A percentile compares a stretch with the other conserved stretches of the same genome.
phyloP scores from a whole-genome alignment of 1,284 basidiomycete genomes.

The Naganishia sp. region DNA sequence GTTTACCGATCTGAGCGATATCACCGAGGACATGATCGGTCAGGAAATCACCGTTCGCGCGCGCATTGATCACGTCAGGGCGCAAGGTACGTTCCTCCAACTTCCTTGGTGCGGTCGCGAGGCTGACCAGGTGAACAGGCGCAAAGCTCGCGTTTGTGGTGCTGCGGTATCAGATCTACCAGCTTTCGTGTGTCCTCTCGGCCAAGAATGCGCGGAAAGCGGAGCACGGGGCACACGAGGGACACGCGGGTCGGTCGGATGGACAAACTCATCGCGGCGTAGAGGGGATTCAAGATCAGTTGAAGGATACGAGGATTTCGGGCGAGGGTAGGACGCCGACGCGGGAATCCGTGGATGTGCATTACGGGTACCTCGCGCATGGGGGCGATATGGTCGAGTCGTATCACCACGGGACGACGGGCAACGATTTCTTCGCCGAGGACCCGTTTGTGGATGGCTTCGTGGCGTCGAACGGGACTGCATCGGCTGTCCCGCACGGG shows the following conservation, averaged over 20 bases:
- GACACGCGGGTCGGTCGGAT: background rate
- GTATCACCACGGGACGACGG: constrained; percentile 7
- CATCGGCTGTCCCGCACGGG: background rate
- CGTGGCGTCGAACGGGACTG: background rate
- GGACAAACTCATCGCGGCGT: background rate
- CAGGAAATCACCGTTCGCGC: constrained; percentile 40
- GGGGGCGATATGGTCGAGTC: background rate
- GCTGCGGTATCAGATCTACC: constrained; percentile 55
- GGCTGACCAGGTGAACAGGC: constrained; percentile 36
- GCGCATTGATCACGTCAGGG: constrained; percentile 39
- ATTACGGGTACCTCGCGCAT: background rate
- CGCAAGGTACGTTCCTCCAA: constrained; percentile 17
- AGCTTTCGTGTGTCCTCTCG: constrained; percentile 57
- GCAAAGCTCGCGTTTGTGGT: constrained; percentile 58
- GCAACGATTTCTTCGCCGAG: constrained; percentile 14
- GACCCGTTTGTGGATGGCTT: background rate
- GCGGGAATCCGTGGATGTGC: background rate
- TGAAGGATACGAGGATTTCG: background rate
- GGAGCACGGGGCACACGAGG: background rate
- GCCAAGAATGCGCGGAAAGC: constrained; percentile 35
- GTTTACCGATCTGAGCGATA: constrained; percentile 34
- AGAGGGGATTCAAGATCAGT: background rate
- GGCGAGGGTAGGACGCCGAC: background rate
- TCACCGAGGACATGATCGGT: constrained; percentile 36
- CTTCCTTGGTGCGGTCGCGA: background rate